A percentile compares a stretch with the other conserved stretches of the same genome.
These are phyloP conservation scores for Paragyromitra xinjiangensis DNA, from an alignment of 495 filamentous ascomycete genomes.

Conservation along the genomic window DNA sequence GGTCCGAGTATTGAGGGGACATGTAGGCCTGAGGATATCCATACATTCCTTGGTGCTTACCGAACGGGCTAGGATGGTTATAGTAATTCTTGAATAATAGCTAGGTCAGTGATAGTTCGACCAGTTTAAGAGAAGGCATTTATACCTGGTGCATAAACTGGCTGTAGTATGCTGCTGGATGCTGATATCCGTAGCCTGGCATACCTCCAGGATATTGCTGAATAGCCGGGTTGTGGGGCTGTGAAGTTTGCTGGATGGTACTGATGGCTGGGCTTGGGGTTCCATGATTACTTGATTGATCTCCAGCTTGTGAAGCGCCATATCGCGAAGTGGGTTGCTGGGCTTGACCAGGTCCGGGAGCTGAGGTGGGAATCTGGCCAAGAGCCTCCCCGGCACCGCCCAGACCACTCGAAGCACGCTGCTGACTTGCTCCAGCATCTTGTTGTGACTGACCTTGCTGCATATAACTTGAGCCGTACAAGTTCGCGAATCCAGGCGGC, in stretches of 20 bases:
- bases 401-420: constrained; percentile 77
- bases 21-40: constrained; percentile 56
- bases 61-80: constrained; percentile 52
- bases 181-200: constrained; percentile 52
- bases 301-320: constrained; percentile 69
- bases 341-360: constrained; percentile 62
- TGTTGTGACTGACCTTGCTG: constrained; percentile 70
- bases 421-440: constrained; percentile 74
- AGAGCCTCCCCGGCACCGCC: constrained; percentile 75
- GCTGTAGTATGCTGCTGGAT: constrained; percentile 51
- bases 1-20: constrained; percentile 54
- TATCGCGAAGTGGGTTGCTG: constrained; percentile 71
- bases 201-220: constrained; percentile 56
- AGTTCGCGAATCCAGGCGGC: constrained; percentile 61
- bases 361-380: constrained; percentile 76
- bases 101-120: constrained; percentile 12
- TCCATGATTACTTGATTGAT: constrained; percentile 83
- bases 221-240: constrained; percentile 55
- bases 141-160: constrained; percentile 57
- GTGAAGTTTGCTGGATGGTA: constrained; percentile 65
- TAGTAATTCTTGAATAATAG: constrained; percentile 50
- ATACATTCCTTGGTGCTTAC: constrained; percentile 57
- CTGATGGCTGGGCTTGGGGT: constrained; percentile 85
- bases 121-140: not conserved
- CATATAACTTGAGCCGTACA: constrained; percentile 72